A percentile compares a stretch with the other conserved stretches of the same genome.
These are phyloP conservation scores for Multifurca ochricompacta DNA, from an alignment of 768 basidiomycete species.

Conservation along the genomic window DNA sequence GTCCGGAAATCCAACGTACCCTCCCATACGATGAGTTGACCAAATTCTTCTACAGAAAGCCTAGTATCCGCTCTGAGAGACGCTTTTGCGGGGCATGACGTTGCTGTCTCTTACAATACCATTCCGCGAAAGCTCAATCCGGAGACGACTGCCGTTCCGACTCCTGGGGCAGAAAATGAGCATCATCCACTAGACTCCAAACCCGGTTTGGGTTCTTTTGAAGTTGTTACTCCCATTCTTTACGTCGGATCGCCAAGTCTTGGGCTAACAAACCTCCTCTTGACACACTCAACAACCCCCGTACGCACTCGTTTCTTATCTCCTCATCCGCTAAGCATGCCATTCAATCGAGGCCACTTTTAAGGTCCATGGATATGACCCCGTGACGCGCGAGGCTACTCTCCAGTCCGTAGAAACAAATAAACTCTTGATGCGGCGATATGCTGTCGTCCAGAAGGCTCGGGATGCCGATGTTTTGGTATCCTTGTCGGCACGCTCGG, in stretches of 20 bases:
- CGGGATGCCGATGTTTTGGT: constrained; percentile 92
- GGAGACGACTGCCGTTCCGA: constrained; percentile 7
- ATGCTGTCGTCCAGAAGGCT: constrained; percentile 79
- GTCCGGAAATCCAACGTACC: constrained; percentile 1
- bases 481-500: constrained; percentile 93
- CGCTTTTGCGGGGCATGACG: constrained; percentile 8
- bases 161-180: not conserved
- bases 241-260: constrained; percentile 79
- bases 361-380: constrained; percentile 76
- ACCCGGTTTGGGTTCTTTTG: not conserved
- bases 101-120: constrained; percentile 29
- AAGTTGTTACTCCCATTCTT: constrained; percentile 23
- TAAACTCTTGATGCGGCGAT: constrained; percentile 81
- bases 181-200: not conserved
- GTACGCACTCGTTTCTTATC: constrained; percentile 30
- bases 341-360: not conserved
- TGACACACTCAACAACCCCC: constrained; percentile 63
- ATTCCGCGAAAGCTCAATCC: constrained; percentile 24
- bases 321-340: not conserved
- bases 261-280: constrained; percentile 73
- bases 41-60: constrained; percentile 27
- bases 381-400: constrained; percentile 37
- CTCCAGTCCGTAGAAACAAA: constrained; percentile 68
- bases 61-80: constrained; percentile 28
- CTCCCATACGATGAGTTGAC: not conserved